Evolutionary conservation across 495 filamentous ascomycete species (phyloP).

Genomic region (Neurospora sp.): DNA sequence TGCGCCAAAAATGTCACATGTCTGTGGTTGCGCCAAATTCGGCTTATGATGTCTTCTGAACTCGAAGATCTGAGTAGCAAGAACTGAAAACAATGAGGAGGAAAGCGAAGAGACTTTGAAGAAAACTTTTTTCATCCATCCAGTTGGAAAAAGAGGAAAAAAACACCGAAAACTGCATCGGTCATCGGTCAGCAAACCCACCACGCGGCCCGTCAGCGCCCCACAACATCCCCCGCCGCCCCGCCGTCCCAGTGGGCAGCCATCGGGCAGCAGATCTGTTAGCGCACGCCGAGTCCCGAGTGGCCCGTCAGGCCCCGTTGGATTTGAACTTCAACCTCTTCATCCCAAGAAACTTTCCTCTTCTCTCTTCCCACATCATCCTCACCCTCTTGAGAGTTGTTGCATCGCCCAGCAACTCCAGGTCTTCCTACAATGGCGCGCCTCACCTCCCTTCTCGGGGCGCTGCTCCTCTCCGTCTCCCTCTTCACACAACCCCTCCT

Average conservation of each 20-base stretch:
- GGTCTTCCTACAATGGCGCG: background rate
- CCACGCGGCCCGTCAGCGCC: background rate
- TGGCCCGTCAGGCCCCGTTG: background rate
- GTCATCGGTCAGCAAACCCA: background rate
- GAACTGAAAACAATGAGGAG: background rate
- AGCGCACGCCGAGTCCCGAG: background rate
- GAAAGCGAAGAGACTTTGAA: background rate
- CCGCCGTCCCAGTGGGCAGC: background rate
- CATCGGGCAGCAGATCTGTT: background rate
- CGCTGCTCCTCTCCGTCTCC: background rate
- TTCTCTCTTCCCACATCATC: background rate
- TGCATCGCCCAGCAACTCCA: background rate
- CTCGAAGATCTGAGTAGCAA: background rate
- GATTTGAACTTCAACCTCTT: background rate
- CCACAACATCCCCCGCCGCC: background rate
- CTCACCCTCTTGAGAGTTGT: background rate
- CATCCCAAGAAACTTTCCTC: background rate
- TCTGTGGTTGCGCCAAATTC: background rate
- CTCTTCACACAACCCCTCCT: background rate
- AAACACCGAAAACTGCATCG: background rate
- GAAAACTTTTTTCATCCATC: background rate
- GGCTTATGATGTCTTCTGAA: background rate
- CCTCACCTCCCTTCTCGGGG: background rate
- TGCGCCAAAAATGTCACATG: background rate
- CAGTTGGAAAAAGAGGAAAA: background rate